These are phyloP conservation scores for Penicillium sp. DNA, from an alignment of 2,329 filamentous ascomycete species.

Conservation along the genomic window DNA sequence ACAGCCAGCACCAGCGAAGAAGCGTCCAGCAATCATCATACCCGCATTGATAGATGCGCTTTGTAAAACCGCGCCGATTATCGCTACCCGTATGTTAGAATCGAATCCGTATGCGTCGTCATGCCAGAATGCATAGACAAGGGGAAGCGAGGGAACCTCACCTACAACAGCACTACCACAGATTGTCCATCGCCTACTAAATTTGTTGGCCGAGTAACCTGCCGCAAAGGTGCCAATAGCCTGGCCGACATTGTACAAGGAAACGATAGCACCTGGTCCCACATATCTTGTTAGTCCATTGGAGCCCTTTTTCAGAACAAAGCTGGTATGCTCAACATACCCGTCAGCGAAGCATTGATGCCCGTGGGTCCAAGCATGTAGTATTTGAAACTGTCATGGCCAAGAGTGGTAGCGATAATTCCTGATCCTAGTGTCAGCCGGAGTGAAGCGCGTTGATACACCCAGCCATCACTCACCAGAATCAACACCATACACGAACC, in stretches of 20 bases:
- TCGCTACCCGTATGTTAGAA: background rate
- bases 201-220: slow-evolving; percentile 40
- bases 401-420: slow-evolving; percentile 24
- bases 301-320: background rate
- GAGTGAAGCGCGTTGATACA: background rate
- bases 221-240: slow-evolving; percentile 29
- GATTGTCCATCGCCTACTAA: slow-evolving; percentile 43
- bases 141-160: slow-evolving; percentile 13
- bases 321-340: background rate
- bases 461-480: background rate
- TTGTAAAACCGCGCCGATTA: slow-evolving; percentile 12
- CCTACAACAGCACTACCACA: slow-evolving; percentile 33
- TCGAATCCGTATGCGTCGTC: background rate
- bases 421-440: slow-evolving; percentile 4
- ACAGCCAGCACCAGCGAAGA: slow-evolving; percentile 26
- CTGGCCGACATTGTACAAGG: slow-evolving; percentile 29
- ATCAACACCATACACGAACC: background rate
- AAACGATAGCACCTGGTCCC: slow-evolving; percentile 23
- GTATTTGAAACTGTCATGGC: slow-evolving; percentile 24
- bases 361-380: slow-evolving; percentile 22
- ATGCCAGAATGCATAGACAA: background rate
- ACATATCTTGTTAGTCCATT: slow-evolving; percentile 1
- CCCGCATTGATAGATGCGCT: slow-evolving; percentile 22
- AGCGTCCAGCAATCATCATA: slow-evolving; percentile 29
- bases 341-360: slow-evolving; percentile 11